Conservation (phyloP, 2,329 filamentous ascomycete genomes). For the Monilinia fructigena region DNA sequence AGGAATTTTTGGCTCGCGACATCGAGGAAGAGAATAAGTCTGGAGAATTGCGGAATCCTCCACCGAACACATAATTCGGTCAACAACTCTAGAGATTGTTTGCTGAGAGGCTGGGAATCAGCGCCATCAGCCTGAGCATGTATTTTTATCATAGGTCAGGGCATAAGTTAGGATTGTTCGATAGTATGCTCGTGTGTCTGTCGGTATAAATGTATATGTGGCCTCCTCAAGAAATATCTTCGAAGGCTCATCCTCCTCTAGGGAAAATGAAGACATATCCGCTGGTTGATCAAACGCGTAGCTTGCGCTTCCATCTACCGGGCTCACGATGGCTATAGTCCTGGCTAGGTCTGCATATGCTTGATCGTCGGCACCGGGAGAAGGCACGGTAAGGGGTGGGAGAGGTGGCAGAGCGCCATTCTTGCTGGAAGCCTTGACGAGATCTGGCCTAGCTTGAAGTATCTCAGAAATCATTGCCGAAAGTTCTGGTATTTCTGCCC, state of each 20-base stretch:
- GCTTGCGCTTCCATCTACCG: conserved; percentile 42
- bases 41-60: conserved; percentile 81
- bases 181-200: conserved; percentile 79
- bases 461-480: conserved; percentile 94
- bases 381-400: conserved; percentile 42
- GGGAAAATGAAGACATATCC: conserved; percentile 38
- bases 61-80: conserved; percentile 84
- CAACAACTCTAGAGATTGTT: conserved; percentile 76
- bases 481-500: conserved; percentile 79
- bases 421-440: conserved; percentile 61
- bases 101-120: conserved; percentile 57
- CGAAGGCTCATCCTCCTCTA: conserved; percentile 36
- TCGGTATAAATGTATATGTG: conserved; percentile 85
- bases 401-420: conserved; percentile 60
- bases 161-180: conserved; percentile 78
- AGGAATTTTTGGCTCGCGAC: conserved; percentile 81
- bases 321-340: conserved; percentile 46
- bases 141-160: conserved; percentile 61
- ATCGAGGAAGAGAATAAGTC: conserved; percentile 79
- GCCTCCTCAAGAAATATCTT: conserved; percentile 53
- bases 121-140: conserved; percentile 50
- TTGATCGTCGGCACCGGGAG: conserved; percentile 40
- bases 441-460: conserved; percentile 77
- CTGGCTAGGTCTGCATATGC: conserved; percentile 55
- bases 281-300: conserved; percentile 45